Base-by-base conservation (phyloP, 768 basidiomycete species). In the Boletus rufocinnamomeus region DNA sequence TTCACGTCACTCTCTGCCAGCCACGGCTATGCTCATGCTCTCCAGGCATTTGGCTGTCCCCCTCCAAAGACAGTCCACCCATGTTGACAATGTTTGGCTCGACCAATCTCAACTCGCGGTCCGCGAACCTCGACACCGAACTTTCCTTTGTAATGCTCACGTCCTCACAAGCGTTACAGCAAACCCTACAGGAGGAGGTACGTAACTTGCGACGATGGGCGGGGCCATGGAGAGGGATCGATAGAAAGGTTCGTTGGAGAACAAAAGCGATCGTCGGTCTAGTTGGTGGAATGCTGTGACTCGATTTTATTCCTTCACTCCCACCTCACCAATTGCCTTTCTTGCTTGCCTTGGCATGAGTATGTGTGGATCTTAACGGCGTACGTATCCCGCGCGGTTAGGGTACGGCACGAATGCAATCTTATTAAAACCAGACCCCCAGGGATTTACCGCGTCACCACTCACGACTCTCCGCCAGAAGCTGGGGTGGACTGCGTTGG, bases 71-170 rank as follows among this genome's bases (percentile, higher is more conserved):
- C 27, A 74, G 78, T 6, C 74, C 73, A 32, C 95, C 89, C 1
- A 67, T 83, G 52, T 72, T 93, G 35, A 95, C 95, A 0, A 82
- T 98, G 50, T 92, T 98, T 71, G 95, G 95, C 11, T 96, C 94
- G 0, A 96, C 95, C 4, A 98, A 98, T 72, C 82, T 98, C 50
- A 95, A 95, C 68, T 89, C 93, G 4, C 88, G 95, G 5, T 95
- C 94, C 2, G 83, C 93, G 1, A 84, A 91, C 63, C 84, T 98
- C 40, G 95, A 97, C 72, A 93, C 92, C 10, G 95, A 97, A 66
- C 79, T 97, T 34, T 95, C 93, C 0, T 92, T 97, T 71, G 69
- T 95, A 48, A 84, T 97, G 81, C 69, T 88, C 49, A 82, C 91
- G 13, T 84, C 87, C 23, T 86, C 86, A 3, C 70, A 76, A 8